Evolutionary conservation across 1,284 basidiomycete genomes (phyloP), one percentile per base, ranked within the genome.

Genomic region (Trichosporon ovoides): DNA sequence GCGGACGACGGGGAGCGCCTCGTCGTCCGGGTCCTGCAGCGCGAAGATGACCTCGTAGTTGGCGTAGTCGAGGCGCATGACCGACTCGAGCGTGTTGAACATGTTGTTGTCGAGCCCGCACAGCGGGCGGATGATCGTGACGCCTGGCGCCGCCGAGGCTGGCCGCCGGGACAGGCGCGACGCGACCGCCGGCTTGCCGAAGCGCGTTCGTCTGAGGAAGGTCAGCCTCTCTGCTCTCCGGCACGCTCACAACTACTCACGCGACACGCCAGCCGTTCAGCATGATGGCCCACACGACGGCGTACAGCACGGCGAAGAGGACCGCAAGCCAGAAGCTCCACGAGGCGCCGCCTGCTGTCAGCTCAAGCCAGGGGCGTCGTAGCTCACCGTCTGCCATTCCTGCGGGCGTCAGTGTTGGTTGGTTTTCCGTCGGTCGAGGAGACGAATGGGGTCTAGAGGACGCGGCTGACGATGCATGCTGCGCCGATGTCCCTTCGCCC

Each of bases 31-130:
- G 55, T 89, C 84, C 35, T 89, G 90, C 12, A 96, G 85, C 35
- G 88, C 90, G 60, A 94, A 85, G 50, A 96, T 80, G 55, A 97
- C 84, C 74, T 96, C 92, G 69, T 85, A 93, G 62, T 87, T 87
- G 0, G 88, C 84, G 73, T 95, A 95, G 63, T 92, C 87, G 69
- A 95, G 90, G 33, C 80, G 81, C 78, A 96, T 94, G 0, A 89
- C 88, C 6, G 90, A 90, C 76, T 94, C 90, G 48, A 97, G 80
- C 71, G 95, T 95, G 78, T 93, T 90, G 76, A 89, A 94, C 20
- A 97, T 81, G 73, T 96, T 96, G 61, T 87, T 84, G 76, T 97
- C 93, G 37, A 97, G 81, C 10, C 93, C 94, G 75, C 92, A 92
- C 43, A 97, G 80, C 12, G 93, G 93, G 52, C 93, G 84, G 56